A percentile compares a stretch with the other conserved stretches of the same genome.
phyloP scores from a whole-genome alignment of 345 rosid species.

The Hibiscus tridactylites region DNA sequence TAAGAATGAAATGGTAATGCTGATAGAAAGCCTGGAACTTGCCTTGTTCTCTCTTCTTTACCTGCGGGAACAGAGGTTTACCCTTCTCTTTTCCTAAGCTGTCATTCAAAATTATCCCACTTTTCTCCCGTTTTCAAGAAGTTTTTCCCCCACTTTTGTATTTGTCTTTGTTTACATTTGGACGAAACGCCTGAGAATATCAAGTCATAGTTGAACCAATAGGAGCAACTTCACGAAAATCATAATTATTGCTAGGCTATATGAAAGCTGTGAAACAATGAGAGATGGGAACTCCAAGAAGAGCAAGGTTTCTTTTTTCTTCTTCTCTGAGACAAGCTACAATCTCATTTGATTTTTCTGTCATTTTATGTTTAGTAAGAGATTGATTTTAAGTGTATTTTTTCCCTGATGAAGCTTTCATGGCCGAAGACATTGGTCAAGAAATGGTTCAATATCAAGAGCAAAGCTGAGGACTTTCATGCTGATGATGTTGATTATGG shows the following conservation, averaged over 20 bases:
- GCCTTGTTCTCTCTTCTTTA: conserved; percentile 20
- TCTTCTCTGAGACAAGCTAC: conserved; percentile 2
- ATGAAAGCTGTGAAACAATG: conserved; percentile 67
- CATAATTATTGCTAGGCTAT: conserved; percentile 18
- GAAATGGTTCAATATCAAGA: conserved; percentile 92
- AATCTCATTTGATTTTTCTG: conserved; percentile 1
- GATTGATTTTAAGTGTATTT: background rate
- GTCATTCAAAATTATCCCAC: background rate
- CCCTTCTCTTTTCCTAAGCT: conserved; percentile 12
- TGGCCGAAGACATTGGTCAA: conserved; percentile 96
- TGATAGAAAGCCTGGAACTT: background rate
- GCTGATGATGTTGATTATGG: conserved; percentile 53
- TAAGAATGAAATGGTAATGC: conserved; percentile 24
- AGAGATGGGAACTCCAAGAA: conserved; percentile 73
- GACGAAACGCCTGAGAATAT: background rate
- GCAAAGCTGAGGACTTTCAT: conserved; percentile 70
- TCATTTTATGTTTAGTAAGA: conserved; percentile 7
- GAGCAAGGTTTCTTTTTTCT: conserved; percentile 61
- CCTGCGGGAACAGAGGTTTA: conserved; percentile 20
- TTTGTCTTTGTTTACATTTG: background rate
- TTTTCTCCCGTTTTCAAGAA: conserved; percentile 7
- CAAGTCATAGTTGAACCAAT: background rate
- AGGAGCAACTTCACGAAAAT: conserved; percentile 6
- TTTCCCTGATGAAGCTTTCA: conserved; percentile 48
- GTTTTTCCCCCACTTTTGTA: conserved; percentile 1